phyloP scores from a whole-genome alignment of 257 asterid genomes.

The Fraxinus anomala region DNA sequence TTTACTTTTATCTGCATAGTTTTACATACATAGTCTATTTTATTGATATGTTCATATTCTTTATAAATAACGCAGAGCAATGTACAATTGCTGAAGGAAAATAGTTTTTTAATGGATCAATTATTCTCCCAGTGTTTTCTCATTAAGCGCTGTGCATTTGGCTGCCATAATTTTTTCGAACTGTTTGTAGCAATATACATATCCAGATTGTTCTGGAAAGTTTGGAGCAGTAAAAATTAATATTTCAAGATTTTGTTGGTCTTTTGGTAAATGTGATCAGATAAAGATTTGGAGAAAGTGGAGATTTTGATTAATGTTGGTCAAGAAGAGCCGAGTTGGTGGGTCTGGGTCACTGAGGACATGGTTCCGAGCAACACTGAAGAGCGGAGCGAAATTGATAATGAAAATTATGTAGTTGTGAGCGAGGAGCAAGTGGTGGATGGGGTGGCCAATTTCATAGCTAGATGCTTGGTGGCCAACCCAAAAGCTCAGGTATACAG shows the following conservation, averaged over 20 bases:
- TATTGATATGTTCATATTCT: no score
- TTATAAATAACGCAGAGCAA: background rate
- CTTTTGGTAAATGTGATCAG: conserved; percentile 36
- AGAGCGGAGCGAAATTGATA: conserved; percentile 74
- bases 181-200: background rate
- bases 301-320: conserved; percentile 65
- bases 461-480: conserved; percentile 76
- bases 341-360: conserved; percentile 92
- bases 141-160: no score
- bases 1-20: background rate
- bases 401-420: conserved; percentile 70
- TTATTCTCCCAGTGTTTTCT: no score
- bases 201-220: background rate
- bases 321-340: conserved; percentile 83
- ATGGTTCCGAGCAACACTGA: conserved; percentile 52
- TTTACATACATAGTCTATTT: no score
- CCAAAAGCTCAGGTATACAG: conserved; percentile 66
- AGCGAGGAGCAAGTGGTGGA: conserved; percentile 81
- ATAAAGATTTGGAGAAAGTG: conserved; percentile 56
- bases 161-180: background rate
- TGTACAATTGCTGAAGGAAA: background rate
- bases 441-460: conserved; percentile 88
- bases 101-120: no score
- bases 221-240: background rate
- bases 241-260: background rate